Evolutionary conservation across 768 basidiomycete species (phyloP), one percentile per base, ranked within the genome.

Genomic region (Phlebiopsis flavidoalba): DNA sequence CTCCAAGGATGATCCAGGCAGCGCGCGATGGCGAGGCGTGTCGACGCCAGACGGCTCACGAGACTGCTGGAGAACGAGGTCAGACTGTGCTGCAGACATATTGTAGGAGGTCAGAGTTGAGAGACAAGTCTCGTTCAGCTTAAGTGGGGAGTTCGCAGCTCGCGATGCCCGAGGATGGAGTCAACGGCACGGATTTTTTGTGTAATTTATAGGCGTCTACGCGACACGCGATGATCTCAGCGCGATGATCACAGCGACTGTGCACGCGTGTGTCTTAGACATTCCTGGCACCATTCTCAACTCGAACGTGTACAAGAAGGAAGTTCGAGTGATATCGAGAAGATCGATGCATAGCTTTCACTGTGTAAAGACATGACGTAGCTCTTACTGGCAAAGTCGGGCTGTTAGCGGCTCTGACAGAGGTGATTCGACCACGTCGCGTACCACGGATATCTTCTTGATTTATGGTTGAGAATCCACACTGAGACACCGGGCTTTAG

Each of bases 71-170:
- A 67, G 45, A 14, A 24, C 64, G 40, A 64, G 54, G 47, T 67
- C 64, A 8, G 64, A 59, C 24, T 62, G 54, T 40, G 66, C 64
- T 19, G 64, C 66, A 37, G 66, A 65, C 66, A 67, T 67, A 2
- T 35, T 22, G 37, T 19, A 3, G 31, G n/a, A n/a, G 40, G 12
- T 45, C 19, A 21, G 33, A 11, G 40, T 31, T 1, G 24, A 7
- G 10, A 22, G 24, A 45, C 37, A 31, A 36, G 54, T 6, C 7
- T 15, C 8, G 54, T 31, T 55, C n/a, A 21, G 54, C 21, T 22
- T 21, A 45, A 19, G 12, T 19, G 53, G 19, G 53, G 35, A 19
- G 8, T 10, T n/a, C n/a, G 5, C 8, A 26, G 24, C 6, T 7
- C 11, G 33, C 35, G 53, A 51, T 53, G 33, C 40, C 35, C 15